phyloP scores from a whole-genome alignment of 78 protist genomes.

The Dictyostelium firmibasis region DNA sequence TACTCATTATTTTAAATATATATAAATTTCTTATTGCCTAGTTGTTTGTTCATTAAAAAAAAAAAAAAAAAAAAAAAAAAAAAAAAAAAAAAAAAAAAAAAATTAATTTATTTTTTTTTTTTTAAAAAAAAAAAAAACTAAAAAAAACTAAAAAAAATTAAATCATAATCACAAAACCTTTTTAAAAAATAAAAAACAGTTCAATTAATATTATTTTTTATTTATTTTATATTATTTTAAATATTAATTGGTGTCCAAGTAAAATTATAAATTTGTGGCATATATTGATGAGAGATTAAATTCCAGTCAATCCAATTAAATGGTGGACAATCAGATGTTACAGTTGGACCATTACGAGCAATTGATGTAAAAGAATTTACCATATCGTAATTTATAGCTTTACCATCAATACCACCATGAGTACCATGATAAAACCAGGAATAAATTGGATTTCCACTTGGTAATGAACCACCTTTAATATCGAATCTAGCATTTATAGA shows the following conservation, averaged over 20 bases:
- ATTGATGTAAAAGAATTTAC: not conserved
- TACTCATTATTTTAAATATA: no score
- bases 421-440: constrained; percentile 46
- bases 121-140: not conserved
- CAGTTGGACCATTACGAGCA: constrained; percentile 48
- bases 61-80: no score
- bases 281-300: constrained; percentile 2
- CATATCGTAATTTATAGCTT: constrained; percentile 5
- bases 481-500: constrained; percentile 48
- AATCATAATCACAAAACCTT: no score
- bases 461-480: not conserved
- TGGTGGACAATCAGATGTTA: constrained; percentile 33
- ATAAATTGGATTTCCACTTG: not conserved
- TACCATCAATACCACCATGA: constrained; percentile 56
- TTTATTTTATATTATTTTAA: not conserved
- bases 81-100: no score
- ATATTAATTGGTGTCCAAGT: constrained; percentile 10
- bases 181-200: no score
- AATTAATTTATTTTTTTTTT: no score
- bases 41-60: not conserved
- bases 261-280: constrained; percentile 35
- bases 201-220: no score
- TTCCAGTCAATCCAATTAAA: constrained; percentile 30
- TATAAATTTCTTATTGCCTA: no score
- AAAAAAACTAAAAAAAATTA: no score